Evolutionary conservation across 2,329 filamentous ascomycete species (phyloP).

Genomic region (Neonectria ditissima): DNA sequence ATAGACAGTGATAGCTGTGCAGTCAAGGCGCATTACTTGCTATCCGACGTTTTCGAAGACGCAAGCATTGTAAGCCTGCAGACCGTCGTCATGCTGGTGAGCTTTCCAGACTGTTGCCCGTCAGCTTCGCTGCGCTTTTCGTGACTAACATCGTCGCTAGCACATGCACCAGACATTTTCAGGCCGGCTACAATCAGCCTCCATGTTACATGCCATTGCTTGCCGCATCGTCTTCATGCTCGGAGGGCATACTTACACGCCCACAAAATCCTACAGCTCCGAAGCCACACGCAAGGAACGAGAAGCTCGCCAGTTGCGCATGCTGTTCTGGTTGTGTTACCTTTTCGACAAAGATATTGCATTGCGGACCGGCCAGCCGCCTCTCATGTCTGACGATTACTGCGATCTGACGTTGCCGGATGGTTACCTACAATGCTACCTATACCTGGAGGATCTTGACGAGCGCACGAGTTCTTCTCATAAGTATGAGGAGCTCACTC

Average conservation of each 20-base stretch:
- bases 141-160: constrained; percentile 37
- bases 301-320: constrained; percentile 50
- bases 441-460: constrained; percentile 12
- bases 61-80: constrained; percentile 58
- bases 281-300: constrained; percentile 41
- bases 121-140: neutral
- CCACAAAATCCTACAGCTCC: constrained; percentile 19
- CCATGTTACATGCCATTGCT: constrained; percentile 58
- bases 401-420: constrained; percentile 45
- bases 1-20: constrained; percentile 57
- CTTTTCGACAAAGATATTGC: constrained; percentile 67
- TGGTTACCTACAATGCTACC: constrained; percentile 42
- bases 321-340: constrained; percentile 68
- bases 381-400: constrained; percentile 58
- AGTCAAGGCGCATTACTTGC: constrained; percentile 54
- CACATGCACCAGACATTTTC: constrained; percentile 57
- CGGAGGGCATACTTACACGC: constrained; percentile 55
- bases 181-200: constrained; percentile 59
- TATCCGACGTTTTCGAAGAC: constrained; percentile 58
- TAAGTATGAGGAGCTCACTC: constrained; percentile 5
- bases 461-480: constrained; percentile 1
- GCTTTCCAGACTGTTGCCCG: constrained; percentile 30
- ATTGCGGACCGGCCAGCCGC: constrained; percentile 64
- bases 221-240: constrained; percentile 63
- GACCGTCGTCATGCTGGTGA: constrained; percentile 61